These are phyloP conservation scores for Cephaloascus fragrans DNA, from an alignment of 805 yeast species.

Conservation along the genomic window DNA sequence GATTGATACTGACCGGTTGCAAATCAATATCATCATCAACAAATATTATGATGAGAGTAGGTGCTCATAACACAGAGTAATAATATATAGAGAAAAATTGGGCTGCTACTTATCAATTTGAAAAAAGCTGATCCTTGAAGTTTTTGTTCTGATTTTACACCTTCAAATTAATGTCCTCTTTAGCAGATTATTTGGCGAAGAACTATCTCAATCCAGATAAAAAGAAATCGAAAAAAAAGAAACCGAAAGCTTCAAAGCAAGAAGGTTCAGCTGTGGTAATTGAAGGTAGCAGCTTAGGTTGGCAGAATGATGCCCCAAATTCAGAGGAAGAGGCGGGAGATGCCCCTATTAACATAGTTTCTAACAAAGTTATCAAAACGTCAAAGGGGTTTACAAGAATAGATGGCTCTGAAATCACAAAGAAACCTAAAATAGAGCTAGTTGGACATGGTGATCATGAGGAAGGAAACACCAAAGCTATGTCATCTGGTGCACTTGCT, in stretches of 20 bases:
- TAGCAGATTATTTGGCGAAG: slow-evolving; percentile 35
- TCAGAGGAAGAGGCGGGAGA: neutral
- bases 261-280: slow-evolving; percentile 6
- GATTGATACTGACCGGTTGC: no score
- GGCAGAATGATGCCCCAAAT: neutral
- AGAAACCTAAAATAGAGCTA: neutral
- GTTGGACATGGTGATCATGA: neutral
- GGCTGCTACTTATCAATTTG: no score
- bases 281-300: neutral
- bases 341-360: neutral
- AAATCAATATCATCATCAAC: no score
- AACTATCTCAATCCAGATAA: slow-evolving; percentile 26
- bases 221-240: slow-evolving; percentile 13
- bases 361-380: neutral
- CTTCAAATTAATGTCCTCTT: no score
- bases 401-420: neutral
- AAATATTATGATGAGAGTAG: no score
- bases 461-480: no score
- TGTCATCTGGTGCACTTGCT: slow-evolving; percentile 7
- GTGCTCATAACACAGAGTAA: no score
- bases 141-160: no score
- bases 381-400: neutral
- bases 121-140: no score
- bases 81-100: no score
- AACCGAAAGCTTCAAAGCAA: slow-evolving; percentile 9